A percentile compares a stretch with the other conserved stretches of the same genome.
Evolutionary conservation across 2,329 filamentous ascomycete genomes (phyloP).

Genomic region (Ophiostoma himal-ulmi): DNA sequence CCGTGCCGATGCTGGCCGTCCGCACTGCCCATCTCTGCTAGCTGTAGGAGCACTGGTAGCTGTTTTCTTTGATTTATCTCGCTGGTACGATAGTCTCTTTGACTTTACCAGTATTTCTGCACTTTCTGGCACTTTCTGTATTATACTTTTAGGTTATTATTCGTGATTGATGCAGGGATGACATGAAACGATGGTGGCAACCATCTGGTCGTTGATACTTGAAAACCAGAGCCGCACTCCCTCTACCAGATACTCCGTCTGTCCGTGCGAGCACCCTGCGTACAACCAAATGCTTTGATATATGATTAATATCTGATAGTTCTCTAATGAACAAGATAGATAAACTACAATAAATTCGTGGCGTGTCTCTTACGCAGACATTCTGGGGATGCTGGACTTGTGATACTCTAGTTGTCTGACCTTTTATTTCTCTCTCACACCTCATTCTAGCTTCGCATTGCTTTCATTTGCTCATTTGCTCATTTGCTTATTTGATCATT

Average conservation of each 20-base stretch:
- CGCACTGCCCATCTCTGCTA: conserved; percentile 2
- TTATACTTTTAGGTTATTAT: not conserved
- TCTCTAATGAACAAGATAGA: too few species aligned
- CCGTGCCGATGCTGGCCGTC: conserved; percentile 11
- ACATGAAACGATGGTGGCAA: not conserved
- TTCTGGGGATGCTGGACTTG: not conserved
- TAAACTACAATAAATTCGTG: too few species aligned
- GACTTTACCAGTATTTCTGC: too few species aligned
- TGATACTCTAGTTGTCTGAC: not conserved
- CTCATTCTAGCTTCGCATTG: not conserved
- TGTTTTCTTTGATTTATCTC: not conserved
- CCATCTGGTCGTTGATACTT: not conserved
- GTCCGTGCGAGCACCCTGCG: not conserved
- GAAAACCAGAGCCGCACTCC: not conserved
- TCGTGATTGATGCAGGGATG: not conserved
- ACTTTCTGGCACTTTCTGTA: too few species aligned
- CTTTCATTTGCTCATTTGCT: not conserved
- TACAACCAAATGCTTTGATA: not conserved
- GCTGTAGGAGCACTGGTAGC: too few species aligned
- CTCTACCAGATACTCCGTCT: not conserved
- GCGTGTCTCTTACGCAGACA: not conserved
- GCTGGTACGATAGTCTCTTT: too few species aligned
- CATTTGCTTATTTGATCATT: not conserved
- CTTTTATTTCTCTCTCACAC: not conserved
- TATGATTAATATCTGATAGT: too few species aligned